Conservation (phyloP, 179 eudicot species). For the Patellifolia procumbens region DNA sequence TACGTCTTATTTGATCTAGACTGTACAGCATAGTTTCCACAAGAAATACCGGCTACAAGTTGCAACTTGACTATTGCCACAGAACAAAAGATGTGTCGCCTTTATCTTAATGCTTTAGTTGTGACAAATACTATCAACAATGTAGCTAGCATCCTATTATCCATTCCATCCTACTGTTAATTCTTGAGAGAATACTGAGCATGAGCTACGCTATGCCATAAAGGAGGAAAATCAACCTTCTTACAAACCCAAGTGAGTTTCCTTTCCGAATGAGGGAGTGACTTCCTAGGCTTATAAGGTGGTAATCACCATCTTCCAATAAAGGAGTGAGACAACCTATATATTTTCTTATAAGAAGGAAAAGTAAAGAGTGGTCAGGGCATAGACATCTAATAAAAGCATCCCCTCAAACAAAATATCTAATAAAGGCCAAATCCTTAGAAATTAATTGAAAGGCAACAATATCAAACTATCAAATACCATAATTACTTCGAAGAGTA, state of each 20-base stretch:
- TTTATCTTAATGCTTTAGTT: neutral
- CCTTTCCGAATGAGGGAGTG: neutral
- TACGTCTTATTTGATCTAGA: neutral
- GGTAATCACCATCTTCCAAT: neutral
- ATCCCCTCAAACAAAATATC: too few relatives aligned
- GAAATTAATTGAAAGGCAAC: too few relatives aligned
- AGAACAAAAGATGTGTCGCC: neutral
- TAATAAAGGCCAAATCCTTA: too few relatives aligned
- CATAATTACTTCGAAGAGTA: too few relatives aligned
- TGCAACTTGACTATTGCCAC: neutral
- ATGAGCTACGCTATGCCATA: too few relatives aligned
- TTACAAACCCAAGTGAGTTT: neutral
- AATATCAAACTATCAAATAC: too few relatives aligned
- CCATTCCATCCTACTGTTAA: too few relatives aligned
- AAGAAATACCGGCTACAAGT: neutral
- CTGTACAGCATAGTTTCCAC: neutral
- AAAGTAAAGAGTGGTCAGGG: too few relatives aligned
- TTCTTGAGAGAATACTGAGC: too few relatives aligned
- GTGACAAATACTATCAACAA: too few relatives aligned
- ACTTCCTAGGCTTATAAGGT: neutral
- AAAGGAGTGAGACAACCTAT: neutral
- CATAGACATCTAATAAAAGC: too few relatives aligned
- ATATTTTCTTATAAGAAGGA: too few relatives aligned
- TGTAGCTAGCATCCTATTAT: neutral
- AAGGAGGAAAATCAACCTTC: neutral